Evolutionary conservation across 2,329 filamentous ascomycete genomes (phyloP).

Genomic region (Tolypocladium ovalisporum): DNA sequence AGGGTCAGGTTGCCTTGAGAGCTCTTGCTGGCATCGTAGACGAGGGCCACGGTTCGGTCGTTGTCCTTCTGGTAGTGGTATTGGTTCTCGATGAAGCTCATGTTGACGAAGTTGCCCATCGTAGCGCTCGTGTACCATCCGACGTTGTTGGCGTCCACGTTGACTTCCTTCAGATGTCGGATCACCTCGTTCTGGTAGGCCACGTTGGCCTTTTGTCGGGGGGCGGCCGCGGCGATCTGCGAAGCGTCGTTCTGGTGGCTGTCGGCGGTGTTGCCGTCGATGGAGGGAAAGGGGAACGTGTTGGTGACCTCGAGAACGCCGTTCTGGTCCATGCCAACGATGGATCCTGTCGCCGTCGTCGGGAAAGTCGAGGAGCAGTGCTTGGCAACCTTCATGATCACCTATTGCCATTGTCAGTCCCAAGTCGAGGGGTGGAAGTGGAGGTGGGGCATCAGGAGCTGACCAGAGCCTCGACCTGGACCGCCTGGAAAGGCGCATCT

Average conservation of each 20-base stretch:
- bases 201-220: constrained; percentile 81
- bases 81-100: constrained; percentile 95
- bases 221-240: constrained; percentile 73
- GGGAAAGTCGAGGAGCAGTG: constrained; percentile 84
- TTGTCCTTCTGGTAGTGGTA: constrained; percentile 96
- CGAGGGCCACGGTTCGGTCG: constrained; percentile 75
- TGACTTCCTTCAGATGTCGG: constrained; percentile 89
- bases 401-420: constrained; percentile 36
- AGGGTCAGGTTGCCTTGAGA: constrained; percentile 84
- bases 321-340: constrained; percentile 87
- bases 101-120: constrained; percentile 96
- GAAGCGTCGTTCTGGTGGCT: constrained; percentile 67
- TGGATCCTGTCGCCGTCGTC: constrained; percentile 75
- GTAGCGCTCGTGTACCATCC: constrained; percentile 98
- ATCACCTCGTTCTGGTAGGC: constrained; percentile 95
- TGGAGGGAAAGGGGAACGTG: constrained; percentile 82
- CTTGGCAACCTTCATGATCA: constrained; percentile 97
- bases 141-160: constrained; percentile 94
- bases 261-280: constrained; percentile 59
- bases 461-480: constrained; percentile 93
- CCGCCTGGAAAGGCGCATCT: constrained; percentile 68
- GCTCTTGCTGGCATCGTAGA: constrained; percentile 92
- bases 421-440: constrained; percentile 11
- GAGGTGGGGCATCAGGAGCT: constrained; percentile 29
- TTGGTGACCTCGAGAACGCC: constrained; percentile 84